Evolutionary conservation across 345 rosid genomes (phyloP), one percentile per base, ranked within the genome.

Genomic region (Eucalyptus cladocalyx): DNA sequence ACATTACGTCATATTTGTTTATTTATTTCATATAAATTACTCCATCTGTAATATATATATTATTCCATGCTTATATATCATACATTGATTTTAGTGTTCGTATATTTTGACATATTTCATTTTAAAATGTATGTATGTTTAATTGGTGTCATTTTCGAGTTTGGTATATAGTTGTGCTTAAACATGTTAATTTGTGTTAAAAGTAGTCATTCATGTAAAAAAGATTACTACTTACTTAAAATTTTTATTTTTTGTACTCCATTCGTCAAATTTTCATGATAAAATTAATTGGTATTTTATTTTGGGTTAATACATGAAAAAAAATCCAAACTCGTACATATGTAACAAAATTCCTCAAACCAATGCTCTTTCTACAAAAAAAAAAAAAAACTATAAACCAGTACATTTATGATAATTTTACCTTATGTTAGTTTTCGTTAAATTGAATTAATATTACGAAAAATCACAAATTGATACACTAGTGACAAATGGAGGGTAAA

Each of bases 401-500:
- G 1, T 10, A 56, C 14, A 56, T 56, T 56, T 56, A 9, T 10
- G 9, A 23, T 2, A 56, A 56, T 23, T 56, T 56, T 56, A 24
- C 13, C 12, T 23, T 56, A 23, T 24, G 62, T 10, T 56, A 56
- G 3, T 56, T 56, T 56, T 3, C 6, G 0, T 56, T 56, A 24
- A 21, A 56, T 56, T 56, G 14, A 3, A 10, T 56, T 56, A 56
- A 56, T 56, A 24, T 0, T 0, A 56, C 1, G 1, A 56, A 56
- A 56, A 10, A 24, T 48, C 49, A 11, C 14, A 56, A 56, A 56
- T 3, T 0, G 9, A 12, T 54, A 54, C 5, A 54, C 12, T 21
- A 23, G 28, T 23, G 12, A 19, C 0, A 54, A 54, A 54, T 54
- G 28, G 3, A 54, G 60, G 12, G 26, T 54, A 54, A 23, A 54